Evolutionary conservation across 179 eudicot genomes (phyloP).

Genomic region (Actinidia arguta): DNA sequence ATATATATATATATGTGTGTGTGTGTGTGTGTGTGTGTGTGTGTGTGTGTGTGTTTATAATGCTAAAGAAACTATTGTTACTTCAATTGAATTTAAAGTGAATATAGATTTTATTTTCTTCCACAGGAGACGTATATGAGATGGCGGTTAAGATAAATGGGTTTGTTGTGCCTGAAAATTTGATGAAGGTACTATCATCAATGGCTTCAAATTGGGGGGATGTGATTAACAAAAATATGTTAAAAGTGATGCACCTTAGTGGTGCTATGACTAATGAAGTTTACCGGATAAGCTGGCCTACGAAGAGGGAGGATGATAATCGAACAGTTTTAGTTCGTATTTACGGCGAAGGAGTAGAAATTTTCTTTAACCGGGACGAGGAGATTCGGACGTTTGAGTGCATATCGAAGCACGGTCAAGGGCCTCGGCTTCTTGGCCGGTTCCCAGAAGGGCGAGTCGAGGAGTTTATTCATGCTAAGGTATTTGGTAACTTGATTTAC

Average conservation of each 20-base stretch:
- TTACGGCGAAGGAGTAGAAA: slow-evolving; percentile 84
- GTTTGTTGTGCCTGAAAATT: slow-evolving; percentile 44
- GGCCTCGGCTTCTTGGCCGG: slow-evolving; percentile 81
- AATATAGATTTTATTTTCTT: neutral
- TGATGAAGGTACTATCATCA: slow-evolving; percentile 57
- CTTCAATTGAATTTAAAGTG: neutral
- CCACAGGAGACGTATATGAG: neutral
- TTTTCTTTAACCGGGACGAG: slow-evolving; percentile 75
- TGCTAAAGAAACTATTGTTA: neutral
- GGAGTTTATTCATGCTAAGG: slow-evolving; percentile 92
- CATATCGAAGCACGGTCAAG: slow-evolving; percentile 70
- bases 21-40: too few relatives aligned
- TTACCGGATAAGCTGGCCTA: slow-evolving; percentile 68
- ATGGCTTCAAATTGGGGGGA: slow-evolving; percentile 78
- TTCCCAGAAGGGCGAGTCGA: slow-evolving; percentile 79
- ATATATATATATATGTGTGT: too few relatives aligned
- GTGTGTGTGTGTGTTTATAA: neutral
- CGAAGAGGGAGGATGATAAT: slow-evolving; percentile 32
- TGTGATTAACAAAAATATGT: slow-evolving; percentile 41
- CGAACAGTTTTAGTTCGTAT: slow-evolving; percentile 71
- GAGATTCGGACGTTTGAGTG: slow-evolving; percentile 79
- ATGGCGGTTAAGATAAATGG: slow-evolving; percentile 50
- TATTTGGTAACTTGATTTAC: slow-evolving; percentile 23
- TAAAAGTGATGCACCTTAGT: slow-evolving; percentile 60
- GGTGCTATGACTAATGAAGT: slow-evolving; percentile 94